Conservation (phyloP, 805 yeast genomes). For the Wickerhamomyces sydowiorum region DNA sequence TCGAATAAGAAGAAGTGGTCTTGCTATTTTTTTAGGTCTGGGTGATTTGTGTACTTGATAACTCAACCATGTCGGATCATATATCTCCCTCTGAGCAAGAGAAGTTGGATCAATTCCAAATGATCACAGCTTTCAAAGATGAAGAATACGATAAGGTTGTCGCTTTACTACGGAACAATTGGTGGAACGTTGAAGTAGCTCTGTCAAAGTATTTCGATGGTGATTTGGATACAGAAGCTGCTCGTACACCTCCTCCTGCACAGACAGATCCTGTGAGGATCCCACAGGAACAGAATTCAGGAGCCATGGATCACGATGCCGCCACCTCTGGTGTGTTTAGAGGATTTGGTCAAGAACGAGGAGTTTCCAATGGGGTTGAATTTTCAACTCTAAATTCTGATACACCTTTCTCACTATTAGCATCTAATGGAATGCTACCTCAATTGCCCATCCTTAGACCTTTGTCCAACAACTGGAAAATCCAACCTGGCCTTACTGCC, state of each 20-base stretch:
- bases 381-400: neutral
- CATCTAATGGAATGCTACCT: slow-evolving; percentile 9
- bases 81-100: slow-evolving; percentile 37
- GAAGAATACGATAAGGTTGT: slow-evolving; percentile 41
- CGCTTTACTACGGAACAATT: slow-evolving; percentile 41
- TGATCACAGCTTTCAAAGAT: slow-evolving; percentile 43
- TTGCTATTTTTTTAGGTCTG: no score
- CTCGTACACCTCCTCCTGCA: slow-evolving; percentile 2
- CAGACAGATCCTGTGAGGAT: no score
- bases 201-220: slow-evolving; percentile 59
- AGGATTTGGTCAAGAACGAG: neutral
- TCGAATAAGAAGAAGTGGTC: no score
- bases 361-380: neutral
- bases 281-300: neutral
- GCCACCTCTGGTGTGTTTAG: no score
- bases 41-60: no score
- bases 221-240: slow-evolving; percentile 29
- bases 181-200: slow-evolving; percentile 59
- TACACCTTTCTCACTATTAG: neutral
- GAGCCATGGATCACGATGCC: neutral
- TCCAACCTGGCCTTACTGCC: slow-evolving; percentile 9
- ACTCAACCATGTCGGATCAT: slow-evolving; percentile 21
- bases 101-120: slow-evolving; percentile 41
- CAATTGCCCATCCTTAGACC: slow-evolving; percentile 28
- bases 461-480: slow-evolving; percentile 24